Conservation (phyloP, 208 protist genomes). For the Acanthamoeba healyi region DNA sequence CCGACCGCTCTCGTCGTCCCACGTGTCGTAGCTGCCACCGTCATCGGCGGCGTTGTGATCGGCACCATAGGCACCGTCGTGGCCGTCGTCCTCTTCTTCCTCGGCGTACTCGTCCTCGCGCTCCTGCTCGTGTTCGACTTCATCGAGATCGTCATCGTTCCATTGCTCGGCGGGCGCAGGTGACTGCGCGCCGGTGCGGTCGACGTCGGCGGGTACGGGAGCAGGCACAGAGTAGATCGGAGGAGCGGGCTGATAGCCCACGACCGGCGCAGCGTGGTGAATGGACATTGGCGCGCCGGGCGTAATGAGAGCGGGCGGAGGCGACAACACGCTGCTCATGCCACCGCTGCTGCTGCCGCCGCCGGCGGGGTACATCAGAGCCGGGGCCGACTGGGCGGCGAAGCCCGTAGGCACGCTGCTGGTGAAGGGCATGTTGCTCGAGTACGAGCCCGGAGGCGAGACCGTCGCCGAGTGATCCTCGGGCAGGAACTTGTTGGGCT, state of each 20-base stretch:
- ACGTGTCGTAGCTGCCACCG: not conserved
- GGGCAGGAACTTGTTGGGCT: conserved; percentile 60
- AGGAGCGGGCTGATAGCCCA: too few relatives aligned
- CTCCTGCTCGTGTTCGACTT: not conserved
- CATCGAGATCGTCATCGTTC: conserved; percentile 11
- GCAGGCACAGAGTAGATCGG: not conserved
- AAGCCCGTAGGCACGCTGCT: too few relatives aligned
- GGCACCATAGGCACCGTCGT: not conserved
- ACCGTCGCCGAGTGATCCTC: not conserved
- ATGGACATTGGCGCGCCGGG: too few relatives aligned
- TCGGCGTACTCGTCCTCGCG: not conserved
- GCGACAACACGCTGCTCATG: too few relatives aligned
- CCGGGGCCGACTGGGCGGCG: too few relatives aligned
- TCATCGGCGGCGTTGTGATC: not conserved
- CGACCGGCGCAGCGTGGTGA: too few relatives aligned
- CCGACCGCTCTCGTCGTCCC: not conserved
- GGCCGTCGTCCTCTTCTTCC: not conserved
- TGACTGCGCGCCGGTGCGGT: not conserved
- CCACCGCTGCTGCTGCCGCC: too few relatives aligned
- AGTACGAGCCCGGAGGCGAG: not conserved
- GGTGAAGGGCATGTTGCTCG: not conserved
- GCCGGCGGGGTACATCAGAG: too few relatives aligned
- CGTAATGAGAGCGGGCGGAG: too few relatives aligned
- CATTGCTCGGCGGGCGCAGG: not conserved
- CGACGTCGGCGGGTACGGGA: not conserved